phyloP scores from a whole-genome alignment of 495 filamentous ascomycete genomes.

The Baudoinia panamericana region DNA sequence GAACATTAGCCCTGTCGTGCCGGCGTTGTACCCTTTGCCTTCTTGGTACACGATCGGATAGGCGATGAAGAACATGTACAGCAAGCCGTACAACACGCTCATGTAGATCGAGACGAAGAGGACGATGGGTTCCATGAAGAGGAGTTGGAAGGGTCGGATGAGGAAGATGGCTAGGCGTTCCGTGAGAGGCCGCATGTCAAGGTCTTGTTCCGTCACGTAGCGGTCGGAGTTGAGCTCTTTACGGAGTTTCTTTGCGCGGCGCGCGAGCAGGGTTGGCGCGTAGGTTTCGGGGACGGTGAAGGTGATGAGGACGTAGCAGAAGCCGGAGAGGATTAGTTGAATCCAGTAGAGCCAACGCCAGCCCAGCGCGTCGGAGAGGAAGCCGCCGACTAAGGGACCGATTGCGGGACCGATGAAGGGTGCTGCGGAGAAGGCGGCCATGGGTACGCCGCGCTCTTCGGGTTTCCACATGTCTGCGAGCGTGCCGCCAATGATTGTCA shows the following conservation, averaged over 20 bases:
- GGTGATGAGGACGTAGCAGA: slow-evolving; percentile 27
- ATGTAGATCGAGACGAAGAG: slow-evolving; percentile 55
- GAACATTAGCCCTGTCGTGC: slow-evolving; percentile 28
- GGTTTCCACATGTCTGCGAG: slow-evolving; percentile 58
- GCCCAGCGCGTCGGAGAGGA: slow-evolving; percentile 16
- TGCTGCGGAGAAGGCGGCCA: slow-evolving; percentile 60
- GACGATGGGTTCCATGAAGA: slow-evolving; percentile 50
- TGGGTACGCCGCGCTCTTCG: slow-evolving; percentile 48
- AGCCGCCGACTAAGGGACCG: slow-evolving; percentile 45
- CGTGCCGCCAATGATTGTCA: slow-evolving; percentile 57
- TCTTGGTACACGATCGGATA: slow-evolving; percentile 26
- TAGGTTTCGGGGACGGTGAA: slow-evolving; percentile 43
- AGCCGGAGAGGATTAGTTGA: slow-evolving; percentile 36
- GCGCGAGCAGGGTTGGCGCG: slow-evolving; percentile 43
- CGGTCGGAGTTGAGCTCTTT: slow-evolving; percentile 28
- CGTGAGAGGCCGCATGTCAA: slow-evolving; percentile 29
- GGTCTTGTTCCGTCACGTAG: slow-evolving; percentile 33
- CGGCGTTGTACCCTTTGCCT: slow-evolving; percentile 27
- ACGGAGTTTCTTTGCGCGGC: slow-evolving; percentile 41
- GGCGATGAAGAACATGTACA: slow-evolving; percentile 39
- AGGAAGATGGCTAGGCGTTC: slow-evolving; percentile 30
- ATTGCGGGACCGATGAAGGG: slow-evolving; percentile 51
- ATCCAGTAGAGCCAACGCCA: slow-evolving; percentile 47
- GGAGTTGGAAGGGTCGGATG: slow-evolving; percentile 40
- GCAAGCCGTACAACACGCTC: slow-evolving; percentile 54